Base-by-base conservation (phyloP, 495 filamentous ascomycete genomes). In the Xylaria telfairii region DNA sequence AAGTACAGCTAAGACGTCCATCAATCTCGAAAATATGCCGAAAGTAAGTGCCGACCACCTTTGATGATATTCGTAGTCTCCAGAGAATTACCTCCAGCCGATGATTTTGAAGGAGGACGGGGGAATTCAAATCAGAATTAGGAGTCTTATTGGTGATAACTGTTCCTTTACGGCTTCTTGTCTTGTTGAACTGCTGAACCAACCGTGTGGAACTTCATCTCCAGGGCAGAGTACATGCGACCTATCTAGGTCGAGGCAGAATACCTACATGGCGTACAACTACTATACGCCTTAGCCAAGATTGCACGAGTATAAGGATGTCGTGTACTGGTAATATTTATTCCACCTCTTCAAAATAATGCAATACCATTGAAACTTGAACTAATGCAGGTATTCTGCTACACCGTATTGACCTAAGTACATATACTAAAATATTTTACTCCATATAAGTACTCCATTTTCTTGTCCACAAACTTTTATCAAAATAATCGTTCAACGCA, bases 41-140 rank as follows among this genome's bases (percentile, higher is more conserved):
- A 65, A 15, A 39, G 39, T 59, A 70, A 65, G 37, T 70, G 68
- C 68, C 68, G 68, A 26, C 28, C 68, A 56, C 17, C 26, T 57
- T 41, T 65, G 28, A 24, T 51, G 39, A 62, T 60, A 26, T 21
- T 56, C 47, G 17, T 53, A n/a, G 32, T 47, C 19, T 41, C 34
- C 64, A 66, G 17, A 24, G 53, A 68, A 54, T 41, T 42, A 32
- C 49, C 56, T 17, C 19, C 17, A 51, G 8, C 54, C 39, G 5
- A 13, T 47, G 41, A 28, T 30, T 34, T 62, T 19, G 26, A 10
- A 61, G 30, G 28, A 62, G 53, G 28, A 30, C 32, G 42, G 65
- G 8, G 41, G 65, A 59, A 68, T 26, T n/a, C 41, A 46, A 68
- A 68, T 68, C 53, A 10, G 24, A 28, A 53, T 0, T 28, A 54